phyloP scores from a whole-genome alignment of 2,329 filamentous ascomycete species.

The Alternaria longipes region DNA sequence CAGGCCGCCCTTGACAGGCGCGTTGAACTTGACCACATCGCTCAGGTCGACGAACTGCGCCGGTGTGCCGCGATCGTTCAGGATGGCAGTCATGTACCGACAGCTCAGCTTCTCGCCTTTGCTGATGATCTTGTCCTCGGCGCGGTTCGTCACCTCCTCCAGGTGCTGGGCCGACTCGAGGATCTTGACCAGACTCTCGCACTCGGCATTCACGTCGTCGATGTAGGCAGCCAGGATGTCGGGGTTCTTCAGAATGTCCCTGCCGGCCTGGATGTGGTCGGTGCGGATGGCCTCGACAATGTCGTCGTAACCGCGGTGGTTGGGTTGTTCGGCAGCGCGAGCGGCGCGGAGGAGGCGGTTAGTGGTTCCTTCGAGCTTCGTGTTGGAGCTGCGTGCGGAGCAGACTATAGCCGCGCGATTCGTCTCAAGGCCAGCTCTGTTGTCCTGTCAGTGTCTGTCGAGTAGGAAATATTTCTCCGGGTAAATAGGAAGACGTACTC shows the following conservation, averaged over 20 bases:
- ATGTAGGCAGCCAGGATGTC: conserved; percentile 64
- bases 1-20: conserved; percentile 48
- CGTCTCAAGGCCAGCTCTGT: conserved; percentile 63
- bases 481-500: conserved; percentile 40
- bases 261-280: conserved; percentile 81
- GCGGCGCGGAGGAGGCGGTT: conserved; percentile 68
- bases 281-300: conserved; percentile 82
- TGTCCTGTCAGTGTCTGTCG: conserved; percentile 54
- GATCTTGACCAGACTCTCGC: conserved; percentile 80
- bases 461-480: too few species aligned
- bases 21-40: conserved; percentile 75
- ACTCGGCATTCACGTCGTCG: conserved; percentile 78
- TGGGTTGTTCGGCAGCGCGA: conserved; percentile 55
- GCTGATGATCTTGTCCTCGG: conserved; percentile 80
- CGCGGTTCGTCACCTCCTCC: conserved; percentile 61
- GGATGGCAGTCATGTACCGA: conserved; percentile 83
- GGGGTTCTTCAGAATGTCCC: conserved; percentile 55
- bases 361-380: conserved; percentile 93
- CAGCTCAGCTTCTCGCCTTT: conserved; percentile 97
- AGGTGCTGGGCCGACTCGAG: conserved; percentile 69
- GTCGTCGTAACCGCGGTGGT: conserved; percentile 67
- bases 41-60: conserved; percentile 91
- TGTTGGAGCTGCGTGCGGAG: conserved; percentile 92
- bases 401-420: conserved; percentile 91
- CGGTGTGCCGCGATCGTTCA: conserved; percentile 82